Base-by-base conservation (phyloP, 352 stramenopile genomes). In the Globisporangium yorkense region DNA sequence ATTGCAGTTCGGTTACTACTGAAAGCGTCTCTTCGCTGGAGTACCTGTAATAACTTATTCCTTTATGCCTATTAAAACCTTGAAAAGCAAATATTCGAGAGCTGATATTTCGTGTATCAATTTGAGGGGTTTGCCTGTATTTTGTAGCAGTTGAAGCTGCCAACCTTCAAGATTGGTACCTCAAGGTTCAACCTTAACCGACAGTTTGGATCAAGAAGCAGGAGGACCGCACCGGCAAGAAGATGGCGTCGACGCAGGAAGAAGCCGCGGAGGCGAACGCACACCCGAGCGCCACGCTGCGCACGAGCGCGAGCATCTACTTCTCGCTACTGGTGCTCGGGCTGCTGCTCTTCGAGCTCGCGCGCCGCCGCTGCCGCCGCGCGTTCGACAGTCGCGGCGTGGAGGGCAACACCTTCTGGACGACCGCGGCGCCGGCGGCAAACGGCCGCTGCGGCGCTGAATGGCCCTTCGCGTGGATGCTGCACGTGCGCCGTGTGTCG, bases 301-400 rank as follows among this genome's bases (percentile, higher is more conserved):
- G 80, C 59, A 90, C 77, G 5, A 89, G 75, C 50, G 60, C 74
- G 21, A 72, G 61, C 57, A 88, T 93, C 56, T 91, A 93, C 59
- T 66, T 83, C 33, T 59, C 77, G 8, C 62, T 91, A 24, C 53
- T 89, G 21, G 70, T 16, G 48, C 55, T 61, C n/a, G 75, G 61
- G 2, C 45, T 88, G 47, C 40, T 93, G 49, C 45, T 87, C 1
- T 92, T 90, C 54, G 77, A 90, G 57, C 64, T 61, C 56, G 50
- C 89, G 55, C 77, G 80, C 41, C 71, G 61, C 45, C 71, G 69
- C 54, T 90, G 79, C 45, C 76, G 57, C 62, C 63, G 48, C 20
- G 73, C 71, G 3, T 94, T 91, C 57, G 76, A 89, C 54, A 74
- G 55, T 54, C 74, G 80, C 43, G 63, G 52, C 43, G 37, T 66